Base-by-base conservation (phyloP, 257 asterid genomes). In the Jacaranda copaia region DNA sequence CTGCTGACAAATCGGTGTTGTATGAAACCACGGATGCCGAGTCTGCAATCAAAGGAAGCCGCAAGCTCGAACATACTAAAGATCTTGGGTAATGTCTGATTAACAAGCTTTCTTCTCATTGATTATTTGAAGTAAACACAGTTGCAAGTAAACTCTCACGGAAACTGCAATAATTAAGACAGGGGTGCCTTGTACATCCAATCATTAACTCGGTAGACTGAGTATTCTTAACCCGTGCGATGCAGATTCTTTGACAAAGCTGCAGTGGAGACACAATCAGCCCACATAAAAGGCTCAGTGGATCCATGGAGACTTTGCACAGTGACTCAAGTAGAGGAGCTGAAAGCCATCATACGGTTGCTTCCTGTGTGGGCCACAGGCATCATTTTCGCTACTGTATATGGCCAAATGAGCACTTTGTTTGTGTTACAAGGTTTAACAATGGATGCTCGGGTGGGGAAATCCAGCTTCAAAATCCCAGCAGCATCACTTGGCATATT, bases 401-500 rank as follows among this genome's bases (percentile, higher is more conserved):
- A 86, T 35, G 79, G 89, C 18, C 97, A 89, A 82, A 92, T 92
- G 91, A 25, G 91, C 71, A 92, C 89, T 51, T 58, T 89, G 45
- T 90, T 92, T 46, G 87, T 88, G 67, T 52, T 88, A 73, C 97
- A 91, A 83, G 96, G 91, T n/a, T 68, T 74, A 46, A 80, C 87
- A 63, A 85, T 92, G 92, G 40, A 92, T 13, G 65, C 94, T 9
- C 72, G 56, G 0, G 57, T 88, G 2, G 94, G 96, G 2, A 81
- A 81, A 42, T 77, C 85, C n/a, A 48, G 45, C 77, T 92, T 92
- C 69, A 36, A 83, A 35, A 89, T 89, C 80, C 96, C 96, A 12
- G 86, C 86, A 9, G 93, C 97, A 3, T 91, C 96, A 0, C 87
- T 89, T 2, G 70, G 92, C 79, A 87, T 89, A 32, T 92, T 92